These are phyloP conservation scores for Termitomyces sp. DNA, from an alignment of 768 basidiomycete species.

Conservation along the genomic window DNA sequence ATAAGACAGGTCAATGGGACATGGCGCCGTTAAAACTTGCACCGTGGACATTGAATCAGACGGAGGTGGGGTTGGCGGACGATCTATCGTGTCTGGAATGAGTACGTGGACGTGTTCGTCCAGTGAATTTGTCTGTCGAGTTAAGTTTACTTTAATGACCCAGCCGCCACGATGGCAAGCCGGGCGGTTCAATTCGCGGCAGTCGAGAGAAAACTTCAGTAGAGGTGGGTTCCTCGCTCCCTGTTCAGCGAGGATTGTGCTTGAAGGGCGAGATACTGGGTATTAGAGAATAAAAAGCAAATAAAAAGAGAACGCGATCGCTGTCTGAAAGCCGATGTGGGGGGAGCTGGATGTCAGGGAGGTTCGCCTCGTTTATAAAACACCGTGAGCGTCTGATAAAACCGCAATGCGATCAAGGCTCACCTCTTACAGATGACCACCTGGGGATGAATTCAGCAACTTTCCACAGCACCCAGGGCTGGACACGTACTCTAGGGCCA, in stretches of 20 bases:
- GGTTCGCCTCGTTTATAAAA: slow-evolving; percentile 57
- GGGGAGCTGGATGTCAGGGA: slow-evolving; percentile 51
- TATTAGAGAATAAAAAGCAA: slow-evolving; percentile 13
- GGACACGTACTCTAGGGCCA: slow-evolving; percentile 66
- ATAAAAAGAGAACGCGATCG: slow-evolving; percentile 9
- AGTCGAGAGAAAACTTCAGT: slow-evolving; percentile 45
- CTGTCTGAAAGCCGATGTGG: slow-evolving; percentile 7
- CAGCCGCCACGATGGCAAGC: slow-evolving; percentile 57
- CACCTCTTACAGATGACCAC: slow-evolving; percentile 79
- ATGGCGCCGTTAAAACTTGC: slow-evolving; percentile 37
- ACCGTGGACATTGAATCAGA: slow-evolving; percentile 51
- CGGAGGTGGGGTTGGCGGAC: slow-evolving; percentile 14
- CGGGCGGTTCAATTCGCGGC: slow-evolving; percentile 62
- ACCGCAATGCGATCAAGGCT: slow-evolving; percentile 18
- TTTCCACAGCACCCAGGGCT: slow-evolving; percentile 7
- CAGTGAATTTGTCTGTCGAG: slow-evolving; percentile 2
- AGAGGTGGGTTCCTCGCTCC: slow-evolving; percentile 63
- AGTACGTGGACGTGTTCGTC: slow-evolving; percentile 10
- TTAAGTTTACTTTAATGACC: slow-evolving; percentile 3
- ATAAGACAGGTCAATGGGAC: slow-evolving; percentile 27
- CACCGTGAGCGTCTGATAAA: slow-evolving; percentile 13
- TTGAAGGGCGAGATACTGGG: slow-evolving; percentile 34
- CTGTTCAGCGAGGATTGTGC: slow-evolving; percentile 59
- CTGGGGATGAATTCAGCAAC: slow-evolving; percentile 29
- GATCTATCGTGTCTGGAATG: slow-evolving; percentile 22